phyloP scores from a whole-genome alignment of 768 basidiomycete genomes.

The Albatrellus ellisii region DNA sequence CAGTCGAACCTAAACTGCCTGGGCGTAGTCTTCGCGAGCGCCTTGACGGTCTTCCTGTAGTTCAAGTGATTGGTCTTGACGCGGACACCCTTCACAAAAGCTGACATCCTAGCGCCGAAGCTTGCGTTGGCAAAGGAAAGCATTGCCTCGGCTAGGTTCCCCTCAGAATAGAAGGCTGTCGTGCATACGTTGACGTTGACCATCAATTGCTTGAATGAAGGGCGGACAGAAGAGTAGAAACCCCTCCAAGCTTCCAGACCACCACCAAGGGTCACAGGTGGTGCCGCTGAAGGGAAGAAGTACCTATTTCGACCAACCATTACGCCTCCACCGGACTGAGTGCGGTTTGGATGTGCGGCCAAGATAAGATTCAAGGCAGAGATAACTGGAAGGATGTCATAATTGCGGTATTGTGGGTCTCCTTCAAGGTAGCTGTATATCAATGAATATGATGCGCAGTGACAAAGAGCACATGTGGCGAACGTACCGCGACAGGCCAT shows the following conservation, averaged over 20 bases:
- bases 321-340: conserved; percentile 26
- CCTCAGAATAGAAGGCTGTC: conserved; percentile 30
- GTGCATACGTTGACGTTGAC: conserved; percentile 43
- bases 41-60: conserved; percentile 63
- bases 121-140: conserved; percentile 30
- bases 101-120: conserved; percentile 45
- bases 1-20: conserved; percentile 27
- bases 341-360: conserved; percentile 28
- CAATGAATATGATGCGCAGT: conserved; percentile 2
- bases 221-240: conserved; percentile 29
- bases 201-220: conserved; percentile 32
- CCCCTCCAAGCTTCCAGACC: conserved; percentile 51
- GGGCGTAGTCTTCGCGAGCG: conserved; percentile 28
- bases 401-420: conserved; percentile 27
- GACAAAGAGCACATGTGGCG: conserved; percentile 24
- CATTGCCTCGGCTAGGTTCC: conserved; percentile 32
- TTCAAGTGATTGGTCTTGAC: conserved; percentile 56
- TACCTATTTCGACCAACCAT: conserved; percentile 39
- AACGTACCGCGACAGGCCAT: too few relatives aligned
- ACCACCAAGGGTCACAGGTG: conserved; percentile 25
- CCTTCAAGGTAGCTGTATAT: conserved; percentile 30
- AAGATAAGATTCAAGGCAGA: conserved; percentile 39
- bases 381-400: conserved; percentile 34
- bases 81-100: conserved; percentile 54
- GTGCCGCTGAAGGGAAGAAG: conserved; percentile 29